Evolutionary conservation across 2,329 filamentous ascomycete species (phyloP), one percentile per base, ranked within the genome.

Genomic region (Trichophaea hybrida): DNA sequence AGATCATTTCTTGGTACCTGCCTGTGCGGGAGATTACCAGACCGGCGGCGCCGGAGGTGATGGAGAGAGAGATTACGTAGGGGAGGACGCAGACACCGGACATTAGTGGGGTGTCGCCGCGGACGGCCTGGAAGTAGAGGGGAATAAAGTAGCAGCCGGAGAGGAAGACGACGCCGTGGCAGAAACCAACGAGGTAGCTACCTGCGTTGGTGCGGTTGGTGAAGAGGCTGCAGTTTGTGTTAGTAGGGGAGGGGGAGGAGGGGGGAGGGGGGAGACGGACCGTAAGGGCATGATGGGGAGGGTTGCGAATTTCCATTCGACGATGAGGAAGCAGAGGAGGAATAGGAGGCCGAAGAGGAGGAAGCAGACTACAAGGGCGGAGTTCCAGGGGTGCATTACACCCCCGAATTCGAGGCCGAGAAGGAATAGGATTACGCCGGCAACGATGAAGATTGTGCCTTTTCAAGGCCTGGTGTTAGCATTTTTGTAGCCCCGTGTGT

Each of bases 391-490:
- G 58, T 77, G 74, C 1, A 75, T 74, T 24, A 80, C 77, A 15
- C 84, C 85, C 10, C 85, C 85, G 56, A 84, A 81, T 64, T 86
- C 80, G 24, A 89, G 76, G 1, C 82, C 84, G 12, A 87, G 76
- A 1, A 88, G 75, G 15, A 88, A 72, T 81, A 88, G 86, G 51
- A 87, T 71, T 0, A 80, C 82, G 4, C 78, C 80, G 32, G 80
- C 80, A 5, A 86, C 75, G 62, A 88, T 78, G 1, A 78, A 74
- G 8, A 84, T 57, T 1, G 78, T 81, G 0, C 85, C 86, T 5
- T 76, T 76, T 77, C 80, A 56, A 12, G 15, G 24, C 24, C 24
- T 24, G 24, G 8, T n/a, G 17, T 15, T 6, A 4, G 24, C 24
- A 24, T 24, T 24, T 24, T 24, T 24, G 24, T 24, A 24, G 3